Conservation (phyloP, 2,329 filamentous ascomycete genomes). For the Geosmithia morbida region DNA sequence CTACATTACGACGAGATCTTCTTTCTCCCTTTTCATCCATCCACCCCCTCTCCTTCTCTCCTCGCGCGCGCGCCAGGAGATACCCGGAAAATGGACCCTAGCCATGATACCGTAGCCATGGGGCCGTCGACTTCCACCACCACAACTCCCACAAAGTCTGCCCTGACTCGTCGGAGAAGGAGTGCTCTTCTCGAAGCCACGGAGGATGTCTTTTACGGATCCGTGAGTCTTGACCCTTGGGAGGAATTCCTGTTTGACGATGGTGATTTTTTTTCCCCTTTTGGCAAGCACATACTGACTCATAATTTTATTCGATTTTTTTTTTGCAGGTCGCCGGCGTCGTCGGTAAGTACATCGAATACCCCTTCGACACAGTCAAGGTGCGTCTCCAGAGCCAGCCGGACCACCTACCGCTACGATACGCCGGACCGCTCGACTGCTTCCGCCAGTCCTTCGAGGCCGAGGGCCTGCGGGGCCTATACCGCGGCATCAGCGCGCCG, state of each 20-base stretch:
- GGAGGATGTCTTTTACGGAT: conserved; percentile 82
- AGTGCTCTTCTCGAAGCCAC: conserved; percentile 48
- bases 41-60: background rate
- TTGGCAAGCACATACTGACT: background rate
- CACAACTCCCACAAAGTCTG: conserved; percentile 7
- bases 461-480: conserved; percentile 71
- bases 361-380: conserved; percentile 83
- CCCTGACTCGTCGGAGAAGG: conserved; percentile 9
- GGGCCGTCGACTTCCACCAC: conserved; percentile 11
- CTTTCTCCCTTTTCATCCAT: background rate
- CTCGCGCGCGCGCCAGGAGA: background rate
- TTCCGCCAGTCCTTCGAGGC: conserved; percentile 71
- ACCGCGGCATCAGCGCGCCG: conserved; percentile 85
- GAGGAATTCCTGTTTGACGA: too few relatives aligned
- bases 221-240: conserved; percentile 34
- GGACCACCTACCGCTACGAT: conserved; percentile 65
- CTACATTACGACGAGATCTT: background rate
- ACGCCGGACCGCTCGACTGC: conserved; percentile 81
- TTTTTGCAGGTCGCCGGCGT: conserved; percentile 46
- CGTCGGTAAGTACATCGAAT: conserved; percentile 91
- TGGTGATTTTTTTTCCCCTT: too few relatives aligned
- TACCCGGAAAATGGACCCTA: conserved; percentile 15
- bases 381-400: conserved; percentile 95
- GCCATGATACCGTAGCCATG: conserved; percentile 12
- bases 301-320: background rate